Evolutionary conservation across 2,329 filamentous ascomycete species (phyloP).

Genomic region (Nannizziopsis arthrosporioides): DNA sequence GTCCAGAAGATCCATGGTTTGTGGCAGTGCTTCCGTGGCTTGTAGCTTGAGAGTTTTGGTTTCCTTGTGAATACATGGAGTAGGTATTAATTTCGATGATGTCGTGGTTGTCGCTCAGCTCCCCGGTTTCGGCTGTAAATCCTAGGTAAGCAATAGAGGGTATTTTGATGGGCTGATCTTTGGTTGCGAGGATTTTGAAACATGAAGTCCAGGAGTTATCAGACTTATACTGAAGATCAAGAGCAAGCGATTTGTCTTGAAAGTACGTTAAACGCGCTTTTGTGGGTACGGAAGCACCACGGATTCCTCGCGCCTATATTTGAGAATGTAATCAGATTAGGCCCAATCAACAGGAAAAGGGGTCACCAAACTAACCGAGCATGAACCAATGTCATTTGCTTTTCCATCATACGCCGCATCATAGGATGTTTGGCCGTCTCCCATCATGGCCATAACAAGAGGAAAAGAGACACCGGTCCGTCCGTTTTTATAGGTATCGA

Average conservation of each 20-base stretch:
- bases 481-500: constrained; percentile 99
- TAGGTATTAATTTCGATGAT: constrained; percentile 76
- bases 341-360: neutral
- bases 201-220: constrained; percentile 81
- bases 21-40: constrained; percentile 21
- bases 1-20: constrained; percentile 17
- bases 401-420: constrained; percentile 94
- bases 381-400: constrained; percentile 81
- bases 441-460: constrained; percentile 96
- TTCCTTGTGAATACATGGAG: constrained; percentile 65
- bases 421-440: constrained; percentile 78
- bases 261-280: constrained; percentile 89
- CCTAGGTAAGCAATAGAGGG: constrained; percentile 58
- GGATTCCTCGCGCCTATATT: constrained; percentile 63
- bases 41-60: constrained; percentile 15
- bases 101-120: constrained; percentile 95
- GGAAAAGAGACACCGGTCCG: constrained; percentile 89
- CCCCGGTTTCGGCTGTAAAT: constrained; percentile 69
- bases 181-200: constrained; percentile 57
- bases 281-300: constrained; percentile 66
- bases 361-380: constrained; percentile 50
- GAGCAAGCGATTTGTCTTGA: constrained; percentile 79
- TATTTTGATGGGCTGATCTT: constrained; percentile 58
- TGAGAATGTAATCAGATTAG: neutral
- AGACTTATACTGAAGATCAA: constrained; percentile 89